Evolutionary conservation across 352 stramenopile genomes (phyloP), one percentile per base, ranked within the genome.

Genomic region (Phytophthora pinifolia): DNA sequence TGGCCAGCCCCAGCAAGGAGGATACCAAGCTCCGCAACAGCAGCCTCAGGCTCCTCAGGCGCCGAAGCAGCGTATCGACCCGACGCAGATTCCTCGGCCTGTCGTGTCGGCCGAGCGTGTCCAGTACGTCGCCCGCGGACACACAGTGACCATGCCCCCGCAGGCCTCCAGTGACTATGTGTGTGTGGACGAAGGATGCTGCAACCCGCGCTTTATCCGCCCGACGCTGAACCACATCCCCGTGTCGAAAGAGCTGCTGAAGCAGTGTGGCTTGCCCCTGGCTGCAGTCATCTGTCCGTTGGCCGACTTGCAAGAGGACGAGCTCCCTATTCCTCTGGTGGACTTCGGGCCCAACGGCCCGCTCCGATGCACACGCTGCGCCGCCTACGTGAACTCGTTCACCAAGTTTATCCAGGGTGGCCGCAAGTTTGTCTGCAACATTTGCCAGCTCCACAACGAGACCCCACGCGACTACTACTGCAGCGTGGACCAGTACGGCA

Each of bases 391-490:
- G 22, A 96, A 94, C 58, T 88, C 74, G 27, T 96, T 91, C 55
- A 93, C 81, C 27, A 89, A 88, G 57, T 96, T 92, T 62, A 88
- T 91, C 41, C 75, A 96, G 52, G 80, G 72, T 42, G 86, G 83
- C 1, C 76, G 78, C 56, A 89, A 89, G 58, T 96, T 94, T 56
- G 79, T 91, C 22, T 96, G 88, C 75, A 95, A 96, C 68, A 89
- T 96, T 54, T 96, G 88, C 55, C 69, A 74, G 48, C 75, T 93
- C 4, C 62, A 82, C 55, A 96, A 95, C 64, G 79, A 94, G 52
- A 90, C 85, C 6, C 83, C 86, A 9, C 76, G 82, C 1, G 79
- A 94, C 37, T 96, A 96, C 57, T 91, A 94, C 59, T 92, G 86
- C 76, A 86, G 72, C 42, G 79, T 93, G 61, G 87, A 96, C 59